phyloP scores from a whole-genome alignment of 305 asterid species.

The Andrographis paniculata region DNA sequence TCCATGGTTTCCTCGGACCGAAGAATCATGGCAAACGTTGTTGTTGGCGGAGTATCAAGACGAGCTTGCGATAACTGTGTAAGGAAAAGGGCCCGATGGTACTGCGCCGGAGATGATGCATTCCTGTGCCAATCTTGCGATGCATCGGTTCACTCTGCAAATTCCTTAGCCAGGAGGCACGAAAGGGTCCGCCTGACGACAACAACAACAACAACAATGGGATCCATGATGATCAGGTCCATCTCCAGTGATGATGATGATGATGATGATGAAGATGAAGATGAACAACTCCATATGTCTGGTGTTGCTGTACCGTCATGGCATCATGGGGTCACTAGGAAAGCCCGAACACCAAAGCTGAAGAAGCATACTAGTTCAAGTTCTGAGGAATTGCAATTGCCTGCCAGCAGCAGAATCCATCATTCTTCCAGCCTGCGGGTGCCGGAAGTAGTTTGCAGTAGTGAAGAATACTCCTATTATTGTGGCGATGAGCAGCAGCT shows the following conservation, averaged over 20 bases:
- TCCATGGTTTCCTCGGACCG: conserved; percentile 26
- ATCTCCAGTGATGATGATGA: too few relatives aligned
- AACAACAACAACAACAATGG: conserved; percentile 29
- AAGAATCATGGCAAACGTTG: conserved; percentile 35
- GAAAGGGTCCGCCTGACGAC: conserved; percentile 76
- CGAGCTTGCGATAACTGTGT: conserved; percentile 77
- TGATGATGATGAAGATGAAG: conserved; percentile 8
- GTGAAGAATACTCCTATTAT: conserved; percentile 42
- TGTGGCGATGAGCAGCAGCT: conserved; percentile 66
- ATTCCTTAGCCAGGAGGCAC: conserved; percentile 62
- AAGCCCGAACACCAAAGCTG: conserved; percentile 57
- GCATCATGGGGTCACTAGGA: conserved; percentile 59
- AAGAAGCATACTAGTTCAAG: conserved; percentile 21
- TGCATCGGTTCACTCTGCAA: conserved; percentile 71
- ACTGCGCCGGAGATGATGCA: conserved; percentile 83
- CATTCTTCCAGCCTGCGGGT: conserved; percentile 39
- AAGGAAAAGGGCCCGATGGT: conserved; percentile 62
- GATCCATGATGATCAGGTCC: too few relatives aligned
- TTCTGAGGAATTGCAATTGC: not conserved
- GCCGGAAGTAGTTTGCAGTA: conserved; percentile 55
- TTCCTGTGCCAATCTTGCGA: conserved; percentile 76
- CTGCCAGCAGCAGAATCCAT: not conserved
- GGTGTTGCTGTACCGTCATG: conserved; percentile 34
- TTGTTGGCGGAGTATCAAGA: conserved; percentile 53
- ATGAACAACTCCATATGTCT: not conserved